phyloP scores from a whole-genome alignment of 768 basidiomycete genomes.

The Lentinula sp. region DNA sequence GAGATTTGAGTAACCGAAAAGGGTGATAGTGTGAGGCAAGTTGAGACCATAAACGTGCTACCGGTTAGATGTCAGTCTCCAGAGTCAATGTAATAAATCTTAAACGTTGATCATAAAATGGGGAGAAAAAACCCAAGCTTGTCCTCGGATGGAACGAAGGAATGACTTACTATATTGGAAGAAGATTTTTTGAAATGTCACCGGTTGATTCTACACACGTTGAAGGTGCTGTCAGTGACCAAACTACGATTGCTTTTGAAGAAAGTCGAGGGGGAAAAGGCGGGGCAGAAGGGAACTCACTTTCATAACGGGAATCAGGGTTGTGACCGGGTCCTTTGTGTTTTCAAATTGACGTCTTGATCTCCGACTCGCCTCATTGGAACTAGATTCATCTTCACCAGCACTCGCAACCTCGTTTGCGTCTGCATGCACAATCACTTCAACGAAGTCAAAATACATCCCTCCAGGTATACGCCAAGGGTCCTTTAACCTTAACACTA shows the following conservation, averaged over 20 bases:
- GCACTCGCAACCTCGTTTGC: neutral
- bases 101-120: neutral
- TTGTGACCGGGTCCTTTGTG: neutral
- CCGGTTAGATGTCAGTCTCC: neutral
- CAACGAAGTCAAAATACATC: conserved; percentile 25
- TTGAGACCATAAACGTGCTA: conserved; percentile 44
- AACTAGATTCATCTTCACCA: neutral
- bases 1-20: conserved; percentile 40
- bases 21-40: conserved; percentile 56
- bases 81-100: neutral
- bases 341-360: neutral
- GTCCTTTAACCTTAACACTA: conserved; percentile 82
- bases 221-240: neutral
- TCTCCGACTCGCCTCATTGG: neutral
- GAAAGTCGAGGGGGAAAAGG: neutral
- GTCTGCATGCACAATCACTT: neutral
- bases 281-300: neutral
- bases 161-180: conserved; percentile 48
- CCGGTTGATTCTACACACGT: conserved; percentile 43
- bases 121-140: neutral
- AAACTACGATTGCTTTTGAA: neutral
- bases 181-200: conserved; percentile 46
- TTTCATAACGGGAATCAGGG: neutral
- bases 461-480: conserved; percentile 66
- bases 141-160: neutral